phyloP scores from a whole-genome alignment of 148 eudicot species.

The Camellia sinensis region DNA sequence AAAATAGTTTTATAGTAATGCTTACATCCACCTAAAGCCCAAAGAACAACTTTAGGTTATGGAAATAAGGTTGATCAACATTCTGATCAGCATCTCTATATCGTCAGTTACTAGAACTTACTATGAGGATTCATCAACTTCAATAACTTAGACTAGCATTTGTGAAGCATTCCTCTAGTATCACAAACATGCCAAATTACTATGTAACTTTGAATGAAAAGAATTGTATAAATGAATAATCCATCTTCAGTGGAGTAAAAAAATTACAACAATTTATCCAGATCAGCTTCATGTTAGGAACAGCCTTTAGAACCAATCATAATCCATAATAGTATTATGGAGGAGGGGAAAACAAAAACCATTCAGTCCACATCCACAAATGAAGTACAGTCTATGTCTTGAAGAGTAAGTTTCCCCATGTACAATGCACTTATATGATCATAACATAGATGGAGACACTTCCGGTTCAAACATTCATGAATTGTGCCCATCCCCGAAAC shows the following conservation, averaged over 20 bases:
- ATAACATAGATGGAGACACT: constrained; percentile 68
- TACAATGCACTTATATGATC: constrained; percentile 65
- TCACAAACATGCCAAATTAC: background rate
- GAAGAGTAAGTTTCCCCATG: constrained; percentile 67
- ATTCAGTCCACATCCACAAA: constrained; percentile 49
- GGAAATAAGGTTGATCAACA: background rate
- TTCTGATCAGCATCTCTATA: background rate
- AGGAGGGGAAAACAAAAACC: background rate
- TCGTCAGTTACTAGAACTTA: background rate
- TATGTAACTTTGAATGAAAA: background rate
- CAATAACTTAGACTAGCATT: background rate
- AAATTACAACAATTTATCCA: background rate
- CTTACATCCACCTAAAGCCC: too few relatives aligned
- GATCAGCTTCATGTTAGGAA: background rate
- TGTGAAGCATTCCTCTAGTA: background rate
- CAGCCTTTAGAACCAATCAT: background rate
- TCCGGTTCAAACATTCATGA: constrained; percentile 52
- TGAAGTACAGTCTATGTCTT: constrained; percentile 69
- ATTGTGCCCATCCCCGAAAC: constrained; percentile 58
- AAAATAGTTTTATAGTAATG: too few relatives aligned
- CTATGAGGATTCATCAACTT: background rate
- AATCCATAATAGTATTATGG: background rate
- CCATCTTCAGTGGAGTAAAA: background rate
- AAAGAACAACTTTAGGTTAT: too few relatives aligned
- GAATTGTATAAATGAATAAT: background rate